Percentiles rank a stretch among this genome's conserved stretches.
Conservation (phyloP, 805 yeast species). For the Teunomyces funiuensis region DNA sequence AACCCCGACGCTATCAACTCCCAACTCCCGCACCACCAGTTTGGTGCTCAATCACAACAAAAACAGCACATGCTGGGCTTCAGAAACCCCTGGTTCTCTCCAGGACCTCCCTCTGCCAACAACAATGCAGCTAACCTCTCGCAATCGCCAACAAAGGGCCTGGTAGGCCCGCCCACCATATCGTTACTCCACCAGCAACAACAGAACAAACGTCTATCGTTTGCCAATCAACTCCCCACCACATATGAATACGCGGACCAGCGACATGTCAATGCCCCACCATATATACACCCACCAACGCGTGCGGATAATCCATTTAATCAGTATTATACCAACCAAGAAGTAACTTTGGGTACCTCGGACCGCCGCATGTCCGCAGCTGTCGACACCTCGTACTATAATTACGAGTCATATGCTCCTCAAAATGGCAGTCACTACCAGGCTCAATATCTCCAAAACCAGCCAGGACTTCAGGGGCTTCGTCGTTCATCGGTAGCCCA, state of each 20-base stretch:
- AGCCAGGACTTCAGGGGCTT: constrained; percentile 4
- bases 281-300: constrained; percentile 42
- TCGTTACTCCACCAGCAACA: constrained; percentile 26
- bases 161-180: constrained; percentile 15
- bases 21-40: constrained; percentile 6
- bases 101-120: constrained; percentile 15
- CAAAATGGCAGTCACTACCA: constrained; percentile 5
- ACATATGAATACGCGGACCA: constrained; percentile 46
- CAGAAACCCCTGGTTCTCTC: constrained; percentile 45
- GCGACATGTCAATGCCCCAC: constrained; percentile 20
- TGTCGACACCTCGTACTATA: constrained; percentile 27
- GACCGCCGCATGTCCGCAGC: constrained; percentile 42
- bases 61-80: constrained; percentile 29
- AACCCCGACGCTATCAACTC: constrained; percentile 6
- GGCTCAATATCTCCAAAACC: constrained; percentile 12
- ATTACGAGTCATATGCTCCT: constrained; percentile 13
- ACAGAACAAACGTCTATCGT: constrained; percentile 29
- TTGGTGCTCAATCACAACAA: neutral
- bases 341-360: constrained; percentile 27
- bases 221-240: constrained; percentile 47
- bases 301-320: constrained; percentile 47
- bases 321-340: constrained; percentile 41
- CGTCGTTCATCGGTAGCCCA: constrained; percentile 10
- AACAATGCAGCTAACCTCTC: constrained; percentile 12
- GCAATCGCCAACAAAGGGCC: constrained; percentile 30